Evolutionary conservation across 129 eudicot genomes (phyloP), one percentile per base, ranked within the genome.

Genomic region (Smallanthus sonchifolius): DNA sequence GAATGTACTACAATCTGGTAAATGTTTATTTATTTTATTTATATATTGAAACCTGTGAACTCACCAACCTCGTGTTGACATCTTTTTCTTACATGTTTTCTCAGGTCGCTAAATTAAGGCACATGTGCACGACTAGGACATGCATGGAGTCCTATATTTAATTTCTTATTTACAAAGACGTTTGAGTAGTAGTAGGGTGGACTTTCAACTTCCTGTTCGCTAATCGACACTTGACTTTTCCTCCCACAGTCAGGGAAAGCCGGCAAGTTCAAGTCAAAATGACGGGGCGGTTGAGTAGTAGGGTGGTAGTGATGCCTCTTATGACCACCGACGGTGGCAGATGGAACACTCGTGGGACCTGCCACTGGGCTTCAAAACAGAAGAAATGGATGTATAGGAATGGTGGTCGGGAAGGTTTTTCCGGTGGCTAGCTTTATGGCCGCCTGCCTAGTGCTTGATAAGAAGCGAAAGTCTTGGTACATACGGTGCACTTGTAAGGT

Each of bases 391-490:
- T n/a, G n/a, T n/a, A n/a, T n/a, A n/a, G n/a, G n/a, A n/a, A n/a
- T n/a, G 47, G 85, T 76, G 62, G 10, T 67, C 77, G 74, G 86
- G 0, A 48, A 40, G 9, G 72, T 83, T 80, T 76, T 79, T 86
- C 5, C 97, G 90, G 85, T 93, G 98, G 78, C 98, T 93, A 5
- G 98, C 97, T 72, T 93, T 93, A 76, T 93, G 98, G 15, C 98
- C 98, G 19, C 98, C 98, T 14, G 19, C 98, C 98, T 14, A 93
- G 90, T 6, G 98, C 98, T 67, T 93, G 98, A 66, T 93, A 88
- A 3, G 97, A 86, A 1, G 83, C 30, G 48, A 93, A 93, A 1
- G 68, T 77, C 62, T 93, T 93, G 68, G 74, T 63, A 84, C 98
- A 93, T 6, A 93, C 96, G 44, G 68, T 83, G 38, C 98, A 93